These are phyloP conservation scores for Aaosphaeria pasadenensis DNA, from an alignment of 2,329 filamentous ascomycete species.

Conservation along the genomic window DNA sequence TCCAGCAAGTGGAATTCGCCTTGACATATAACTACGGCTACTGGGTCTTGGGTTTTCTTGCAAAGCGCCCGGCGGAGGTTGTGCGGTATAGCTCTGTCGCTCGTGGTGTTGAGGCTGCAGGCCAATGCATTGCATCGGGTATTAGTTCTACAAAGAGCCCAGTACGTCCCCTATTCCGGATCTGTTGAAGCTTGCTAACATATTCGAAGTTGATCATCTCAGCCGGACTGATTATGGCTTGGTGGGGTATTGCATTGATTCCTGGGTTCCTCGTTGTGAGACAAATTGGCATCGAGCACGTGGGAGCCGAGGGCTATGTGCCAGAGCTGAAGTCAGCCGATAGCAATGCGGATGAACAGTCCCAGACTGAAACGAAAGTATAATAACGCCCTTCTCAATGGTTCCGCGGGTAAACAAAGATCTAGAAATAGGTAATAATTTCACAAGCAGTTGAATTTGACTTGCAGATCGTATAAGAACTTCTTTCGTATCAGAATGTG, in stretches of 20 bases:
- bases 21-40: conserved; percentile 36
- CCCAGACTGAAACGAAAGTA: not conserved
- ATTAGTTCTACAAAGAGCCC: conserved; percentile 29
- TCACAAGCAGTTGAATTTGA: too few species aligned
- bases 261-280: conserved; percentile 19
- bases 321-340: conserved; percentile 1
- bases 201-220: conserved; percentile 9
- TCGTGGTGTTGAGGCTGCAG: conserved; percentile 24
- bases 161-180: not conserved
- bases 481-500: too few species aligned
- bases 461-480: too few species aligned
- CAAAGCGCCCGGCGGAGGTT: conserved; percentile 19
- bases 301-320: conserved; percentile 7
- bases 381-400: not conserved
- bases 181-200: too few species aligned
- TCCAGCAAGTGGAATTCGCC: conserved; percentile 31
- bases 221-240: conserved; percentile 17
- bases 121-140: conserved; percentile 24
- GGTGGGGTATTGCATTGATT: conserved; percentile 22
- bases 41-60: conserved; percentile 31
- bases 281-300: conserved; percentile 14
- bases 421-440: too few species aligned
- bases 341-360: not conserved
- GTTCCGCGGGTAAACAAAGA: too few species aligned
- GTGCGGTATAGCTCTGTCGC: conserved; percentile 20